These are phyloP conservation scores for Mycena belliarum DNA, from an alignment of 768 basidiomycete genomes.

Conservation along the genomic window DNA sequence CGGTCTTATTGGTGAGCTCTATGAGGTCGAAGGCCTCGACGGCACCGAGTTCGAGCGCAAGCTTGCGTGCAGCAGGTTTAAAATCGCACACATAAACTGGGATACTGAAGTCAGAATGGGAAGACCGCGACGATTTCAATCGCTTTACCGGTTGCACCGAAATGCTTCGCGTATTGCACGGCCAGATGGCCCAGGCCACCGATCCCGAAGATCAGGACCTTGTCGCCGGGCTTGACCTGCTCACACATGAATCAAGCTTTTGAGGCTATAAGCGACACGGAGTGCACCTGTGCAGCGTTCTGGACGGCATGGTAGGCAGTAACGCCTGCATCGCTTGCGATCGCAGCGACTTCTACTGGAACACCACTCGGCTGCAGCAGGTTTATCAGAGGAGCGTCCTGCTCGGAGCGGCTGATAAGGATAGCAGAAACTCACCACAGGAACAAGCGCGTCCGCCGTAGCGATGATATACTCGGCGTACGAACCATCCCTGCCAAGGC, in stretches of 20 bases:
- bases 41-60: slow-evolving; percentile 26
- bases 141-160: slow-evolving; percentile 27
- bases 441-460: slow-evolving; percentile 11
- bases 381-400: too few relatives aligned
- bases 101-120: background rate
- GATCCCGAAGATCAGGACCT: slow-evolving; percentile 22
- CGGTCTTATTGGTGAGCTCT: slow-evolving; percentile 18
- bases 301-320: slow-evolving; percentile 21
- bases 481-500: slow-evolving; percentile 17
- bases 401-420: too few relatives aligned
- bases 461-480: slow-evolving; percentile 21
- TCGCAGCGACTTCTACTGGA: slow-evolving; percentile 12
- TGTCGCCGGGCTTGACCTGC: slow-evolving; percentile 19
- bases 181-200: slow-evolving; percentile 22
- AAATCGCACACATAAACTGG: slow-evolving; percentile 26
- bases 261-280: background rate
- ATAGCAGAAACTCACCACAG: slow-evolving; percentile 9
- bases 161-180: slow-evolving; percentile 25
- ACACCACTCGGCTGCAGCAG: slow-evolving; percentile 16
- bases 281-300: slow-evolving; percentile 8
- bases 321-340: slow-evolving; percentile 21
- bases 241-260: background rate
- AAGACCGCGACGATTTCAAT: background rate
- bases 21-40: slow-evolving; percentile 20
- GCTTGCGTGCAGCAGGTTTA: slow-evolving; percentile 22